A percentile compares a stretch with the other conserved stretches of the same genome.
Evolutionary conservation across 805 yeast genomes (phyloP).

Genomic region (Nakazawaea anatomiae): DNA sequence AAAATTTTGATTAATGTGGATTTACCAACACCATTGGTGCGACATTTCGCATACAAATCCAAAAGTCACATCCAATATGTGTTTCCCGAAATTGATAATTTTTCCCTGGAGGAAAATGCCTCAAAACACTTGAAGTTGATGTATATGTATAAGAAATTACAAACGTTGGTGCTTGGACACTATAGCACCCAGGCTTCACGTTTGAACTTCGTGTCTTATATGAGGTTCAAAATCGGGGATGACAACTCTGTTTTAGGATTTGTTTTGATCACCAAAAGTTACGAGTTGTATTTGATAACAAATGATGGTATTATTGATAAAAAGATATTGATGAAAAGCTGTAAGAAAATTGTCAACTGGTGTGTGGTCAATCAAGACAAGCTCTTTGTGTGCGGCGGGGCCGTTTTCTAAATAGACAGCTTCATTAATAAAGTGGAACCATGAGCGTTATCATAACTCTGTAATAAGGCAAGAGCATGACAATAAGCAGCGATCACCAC

Average conservation of each 20-base stretch:
- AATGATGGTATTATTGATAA: conserved; percentile 50
- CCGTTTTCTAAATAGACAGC: conserved; percentile 38
- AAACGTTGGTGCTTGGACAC: conserved; percentile 5
- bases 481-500: conserved; percentile 74
- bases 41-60: conserved; percentile 79
- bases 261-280: conserved; percentile 28
- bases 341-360: conserved; percentile 68
- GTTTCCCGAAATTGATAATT: conserved; percentile 9
- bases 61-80: conserved; percentile 60
- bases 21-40: conserved; percentile 52
- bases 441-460: conserved; percentile 50
- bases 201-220: conserved; percentile 18
- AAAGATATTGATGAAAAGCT: conserved; percentile 52
- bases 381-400: conserved; percentile 71
- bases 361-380: conserved; percentile 65
- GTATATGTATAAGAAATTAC: conserved; percentile 9
- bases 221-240: conserved; percentile 18
- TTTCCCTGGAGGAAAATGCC: not conserved
- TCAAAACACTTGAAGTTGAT: conserved; percentile 8
- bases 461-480: conserved; percentile 61
- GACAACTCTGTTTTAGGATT: conserved; percentile 18
- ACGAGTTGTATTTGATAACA: conserved; percentile 58
- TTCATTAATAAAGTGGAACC: conserved; percentile 8
- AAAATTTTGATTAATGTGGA: conserved; percentile 24
- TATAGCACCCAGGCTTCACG: not conserved